A percentile compares a stretch with the other conserved stretches of the same genome.
Conservation (phyloP, 768 basidiomycete species). For the Royoungia palumana region DNA sequence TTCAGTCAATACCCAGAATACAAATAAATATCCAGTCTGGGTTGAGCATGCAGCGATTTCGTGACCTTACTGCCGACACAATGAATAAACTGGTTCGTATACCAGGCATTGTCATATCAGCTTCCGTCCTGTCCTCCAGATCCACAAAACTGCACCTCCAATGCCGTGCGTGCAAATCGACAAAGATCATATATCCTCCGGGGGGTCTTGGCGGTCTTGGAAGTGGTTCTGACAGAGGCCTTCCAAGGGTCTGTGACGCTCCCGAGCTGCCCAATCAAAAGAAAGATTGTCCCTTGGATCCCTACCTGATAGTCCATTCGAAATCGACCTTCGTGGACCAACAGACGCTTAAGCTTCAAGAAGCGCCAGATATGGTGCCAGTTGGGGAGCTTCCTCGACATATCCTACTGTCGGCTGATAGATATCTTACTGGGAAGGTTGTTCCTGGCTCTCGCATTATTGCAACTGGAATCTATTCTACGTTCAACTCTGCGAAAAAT, state of each 20-base stretch:
- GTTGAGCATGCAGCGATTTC: slow-evolving; percentile 89
- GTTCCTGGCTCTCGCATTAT: slow-evolving; percentile 95
- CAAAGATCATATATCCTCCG: slow-evolving; percentile 72
- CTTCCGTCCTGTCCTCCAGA: slow-evolving; percentile 88
- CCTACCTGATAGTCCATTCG: slow-evolving; percentile 92
- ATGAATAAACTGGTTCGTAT: slow-evolving; percentile 96
- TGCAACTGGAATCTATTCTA: slow-evolving; percentile 95
- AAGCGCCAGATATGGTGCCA: slow-evolving; percentile 99
- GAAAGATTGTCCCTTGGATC: slow-evolving; percentile 95
- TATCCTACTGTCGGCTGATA: slow-evolving; percentile 87
- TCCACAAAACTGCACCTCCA: slow-evolving; percentile 91
- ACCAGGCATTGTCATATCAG: slow-evolving; percentile 97
- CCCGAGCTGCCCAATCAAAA: slow-evolving; percentile 75
- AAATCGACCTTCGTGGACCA: slow-evolving; percentile 95
- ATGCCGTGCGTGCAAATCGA: slow-evolving; percentile 85
- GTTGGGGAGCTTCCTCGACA: slow-evolving; percentile 97
- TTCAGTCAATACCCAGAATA: slow-evolving; percentile 59
- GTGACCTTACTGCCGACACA: slow-evolving; percentile 89
- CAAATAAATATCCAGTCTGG: slow-evolving; percentile 90
- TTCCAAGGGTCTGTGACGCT: slow-evolving; percentile 88
- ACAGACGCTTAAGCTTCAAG: slow-evolving; percentile 94
- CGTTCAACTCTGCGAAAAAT: slow-evolving; percentile 85
- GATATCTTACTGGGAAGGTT: slow-evolving; percentile 88
- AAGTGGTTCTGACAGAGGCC: slow-evolving; percentile 75
- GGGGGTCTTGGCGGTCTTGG: slow-evolving; percentile 85